Conservation (phyloP, 2,329 filamentous ascomycete species). For the Pestalotiopsis sp. region DNA sequence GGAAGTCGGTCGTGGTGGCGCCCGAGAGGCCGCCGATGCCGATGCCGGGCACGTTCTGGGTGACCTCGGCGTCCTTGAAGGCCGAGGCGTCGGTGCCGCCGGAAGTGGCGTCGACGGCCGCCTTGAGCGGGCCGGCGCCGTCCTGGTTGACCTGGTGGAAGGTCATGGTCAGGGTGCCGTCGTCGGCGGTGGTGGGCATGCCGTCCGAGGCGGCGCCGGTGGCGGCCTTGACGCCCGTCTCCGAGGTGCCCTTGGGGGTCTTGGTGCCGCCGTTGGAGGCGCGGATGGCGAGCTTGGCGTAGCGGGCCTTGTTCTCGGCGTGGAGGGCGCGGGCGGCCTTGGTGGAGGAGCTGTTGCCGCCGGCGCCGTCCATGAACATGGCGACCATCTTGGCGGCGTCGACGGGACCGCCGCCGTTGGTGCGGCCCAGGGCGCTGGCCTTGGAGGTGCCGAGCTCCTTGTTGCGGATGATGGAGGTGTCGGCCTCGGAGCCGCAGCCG, state of each 20-base stretch:
- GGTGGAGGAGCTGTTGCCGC: constrained; percentile 31
- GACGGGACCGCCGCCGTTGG: constrained; percentile 57
- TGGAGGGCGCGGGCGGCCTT: constrained; percentile 19
- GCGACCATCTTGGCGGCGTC: constrained; percentile 56
- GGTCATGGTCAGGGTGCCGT: constrained; percentile 61
- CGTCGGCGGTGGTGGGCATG: constrained; percentile 60
- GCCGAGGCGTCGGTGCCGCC: constrained; percentile 60
- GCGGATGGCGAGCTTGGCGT: constrained; percentile 27
- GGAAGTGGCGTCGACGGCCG: constrained; percentile 60
- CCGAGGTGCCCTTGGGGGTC: constrained; percentile 40
- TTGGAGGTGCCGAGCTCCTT: constrained; percentile 55
- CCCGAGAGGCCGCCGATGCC: constrained; percentile 56
- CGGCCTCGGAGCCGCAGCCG: constrained; percentile 62
- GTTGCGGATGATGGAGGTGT: constrained; percentile 68
- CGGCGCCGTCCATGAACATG: constrained; percentile 56
- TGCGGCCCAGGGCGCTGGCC: constrained; percentile 62
- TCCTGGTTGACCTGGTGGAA: constrained; percentile 72
- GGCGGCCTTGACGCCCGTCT: constrained; percentile 43
- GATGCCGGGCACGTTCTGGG: constrained; percentile 60
- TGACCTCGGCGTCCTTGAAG: constrained; percentile 60
- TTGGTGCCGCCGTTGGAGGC: constrained; percentile 25
- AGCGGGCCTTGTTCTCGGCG: constrained; percentile 24
- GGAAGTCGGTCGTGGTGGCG: constrained; percentile 62
- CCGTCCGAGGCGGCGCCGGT: constrained; percentile 56
- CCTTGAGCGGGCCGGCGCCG: constrained; percentile 63